Evolutionary conservation across 1,284 basidiomycete genomes (phyloP), one percentile per base, ranked within the genome.

Genomic region (Malassezia pachydermatis): DNA sequence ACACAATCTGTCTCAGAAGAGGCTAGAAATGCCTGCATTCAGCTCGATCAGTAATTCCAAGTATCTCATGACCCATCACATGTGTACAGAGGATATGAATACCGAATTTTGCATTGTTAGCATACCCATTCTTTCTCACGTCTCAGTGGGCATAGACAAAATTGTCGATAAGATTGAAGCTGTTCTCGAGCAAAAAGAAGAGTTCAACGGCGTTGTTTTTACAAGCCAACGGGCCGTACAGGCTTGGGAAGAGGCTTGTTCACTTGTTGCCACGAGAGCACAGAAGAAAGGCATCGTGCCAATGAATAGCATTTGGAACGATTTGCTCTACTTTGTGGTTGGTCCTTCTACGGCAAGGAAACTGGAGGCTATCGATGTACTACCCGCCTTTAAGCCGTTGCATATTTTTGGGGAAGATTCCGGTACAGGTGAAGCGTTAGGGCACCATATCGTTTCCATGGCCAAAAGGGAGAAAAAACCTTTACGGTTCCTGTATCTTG

Each of bases 21-120:
- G 25, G 20, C 44, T 55, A 45, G 50, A 59, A 48, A 28, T 51
- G 47, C 6, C 46, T 37, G 10, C 52, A 48, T 14, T 34, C 35
- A 17, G 52, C 53, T 41, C 55, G 45, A 43, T 41, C 24, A 39
- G 36, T 29, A 25, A 37, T 39, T 52, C 62, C 39, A 43, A 47
- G 2, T 60, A 57, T 17, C 58, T 69, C 39, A 67, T 67, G 54
- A 69, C 66, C n/a, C 64, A 67, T 39, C 66, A 69, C 41, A 45
- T 63, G 33, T 49, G 29, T 17, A 54, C 52, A 22, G 45, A 63
- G 28, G 51, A 55, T 17, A 32, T 54, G 33, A 51, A 57, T 41
- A 38, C 56, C 32, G 66, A 69, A 45, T 67, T 54, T 27, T 63
- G 62, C 45, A 59, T 67, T 33, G 56, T 58, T 10, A 63, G 58